phyloP scores from a whole-genome alignment of 1,284 basidiomycete genomes.

The Leucoagaricus sp. region DNA sequence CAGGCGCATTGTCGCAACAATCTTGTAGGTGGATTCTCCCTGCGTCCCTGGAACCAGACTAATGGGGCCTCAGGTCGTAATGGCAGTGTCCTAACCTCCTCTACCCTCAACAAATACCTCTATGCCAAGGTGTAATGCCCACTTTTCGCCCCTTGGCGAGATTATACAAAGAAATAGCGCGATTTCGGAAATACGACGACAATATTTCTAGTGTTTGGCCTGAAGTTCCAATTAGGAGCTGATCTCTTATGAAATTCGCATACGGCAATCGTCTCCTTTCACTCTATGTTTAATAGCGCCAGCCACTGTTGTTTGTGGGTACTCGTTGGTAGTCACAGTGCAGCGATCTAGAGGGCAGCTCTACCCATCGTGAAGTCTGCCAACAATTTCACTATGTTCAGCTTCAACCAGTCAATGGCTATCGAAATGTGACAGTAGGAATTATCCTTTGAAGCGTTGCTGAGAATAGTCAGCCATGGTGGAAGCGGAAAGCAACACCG shows the following conservation, averaged over 20 bases:
- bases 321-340: too few relatives aligned
- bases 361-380: too few relatives aligned
- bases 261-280: too few relatives aligned
- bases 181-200: neutral
- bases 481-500: too few relatives aligned
- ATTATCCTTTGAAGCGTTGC: neutral
- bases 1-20: constrained; percentile 79
- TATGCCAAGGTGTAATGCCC: neutral
- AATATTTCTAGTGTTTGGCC: neutral
- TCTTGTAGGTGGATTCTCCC: constrained; percentile 53
- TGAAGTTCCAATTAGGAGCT: too few relatives aligned
- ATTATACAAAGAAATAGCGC: neutral
- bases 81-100: neutral
- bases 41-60: neutral
- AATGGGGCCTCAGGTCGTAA: neutral
- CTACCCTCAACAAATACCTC: neutral
- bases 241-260: too few relatives aligned
- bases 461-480: too few relatives aligned
- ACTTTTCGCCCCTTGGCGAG: neutral
- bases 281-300: too few relatives aligned
- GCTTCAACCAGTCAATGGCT: neutral
- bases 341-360: too few relatives aligned
- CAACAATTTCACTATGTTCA: too few relatives aligned
- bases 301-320: too few relatives aligned
- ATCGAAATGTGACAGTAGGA: neutral